Evolutionary conservation across 768 basidiomycete genomes (phyloP), one percentile per base, ranked within the genome.

Genomic region (Rubroboletus satanas): DNA sequence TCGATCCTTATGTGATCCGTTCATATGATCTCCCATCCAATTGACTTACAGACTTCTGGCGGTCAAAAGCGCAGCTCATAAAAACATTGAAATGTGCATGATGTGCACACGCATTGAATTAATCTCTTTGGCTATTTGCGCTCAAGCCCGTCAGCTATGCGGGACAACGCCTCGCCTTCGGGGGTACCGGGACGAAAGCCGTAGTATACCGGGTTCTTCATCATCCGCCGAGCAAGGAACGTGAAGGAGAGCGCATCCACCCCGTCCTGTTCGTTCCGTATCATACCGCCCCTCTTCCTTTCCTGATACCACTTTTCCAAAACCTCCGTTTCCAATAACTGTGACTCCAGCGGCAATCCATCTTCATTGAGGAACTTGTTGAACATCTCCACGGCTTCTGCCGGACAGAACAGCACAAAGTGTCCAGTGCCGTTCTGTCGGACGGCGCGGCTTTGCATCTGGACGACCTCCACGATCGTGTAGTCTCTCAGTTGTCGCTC

Each of bases 371-470:
- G 73, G 75, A 96, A 93, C 26, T 88, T 84, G 42, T 80, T 80
- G 67, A 93, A 85, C 14, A 87, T 86, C 58, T 93, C 90, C 57
- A 84, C 82, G 45, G 86, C 83, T 68, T 97, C 95, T 7, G 84
- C 77, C 61, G 93, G 95, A 70, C 96, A 98, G 66, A 99, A 90
- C 44, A 98, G 72, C 64, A 88, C 78, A 73, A 96, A 94, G 53
- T 79, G 78, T 0, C 91, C 88, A 0, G 74, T 60, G 10, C 75
- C 77, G 1, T 77, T 72, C 59, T 85, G 83, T 51, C 79, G 80
- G 12, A 93, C 80, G 4, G 94, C 94, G 32, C 84, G 82, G 51
- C 90, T 83, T 71, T 98, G 95, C 95, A 99, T 98, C 54, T 83
- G 85, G 48, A 90, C 84, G 35, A 99, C 72, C 62, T 98, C 94